Evolutionary conservation across 2,329 filamentous ascomycete genomes (phyloP).

Genomic region (Ilyonectria destructans): DNA sequence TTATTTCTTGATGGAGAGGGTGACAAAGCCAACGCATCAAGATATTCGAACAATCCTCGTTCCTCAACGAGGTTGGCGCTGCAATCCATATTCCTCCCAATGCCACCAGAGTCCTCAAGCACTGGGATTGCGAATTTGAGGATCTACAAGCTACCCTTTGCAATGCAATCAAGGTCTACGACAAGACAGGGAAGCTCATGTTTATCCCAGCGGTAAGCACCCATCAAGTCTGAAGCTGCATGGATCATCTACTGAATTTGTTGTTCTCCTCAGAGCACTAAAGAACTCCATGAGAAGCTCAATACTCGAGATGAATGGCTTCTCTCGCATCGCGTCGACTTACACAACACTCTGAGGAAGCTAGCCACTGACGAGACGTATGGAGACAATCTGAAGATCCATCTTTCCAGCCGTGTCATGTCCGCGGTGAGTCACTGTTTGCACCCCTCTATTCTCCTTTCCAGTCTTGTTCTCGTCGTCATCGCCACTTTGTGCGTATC

Average conservation of each 20-base stretch:
- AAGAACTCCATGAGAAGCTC: constrained; percentile 3
- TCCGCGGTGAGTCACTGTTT: not conserved
- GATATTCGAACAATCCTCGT: constrained; percentile 18
- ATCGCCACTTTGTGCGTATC: not conserved
- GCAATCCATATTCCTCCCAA: constrained; percentile 17
- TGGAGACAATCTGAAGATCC: not conserved
- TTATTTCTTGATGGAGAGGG: no score
- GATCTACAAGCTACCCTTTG: constrained; percentile 2
- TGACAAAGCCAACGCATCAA: not conserved
- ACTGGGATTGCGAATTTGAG: constrained; percentile 2
- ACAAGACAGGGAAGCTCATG: not conserved
- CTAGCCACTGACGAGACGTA: not conserved
- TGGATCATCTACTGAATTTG: no score
- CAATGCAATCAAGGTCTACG: constrained; percentile 12
- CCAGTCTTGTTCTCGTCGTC: no score
- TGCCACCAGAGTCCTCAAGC: constrained; percentile 9
- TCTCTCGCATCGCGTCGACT: constrained; percentile 6
- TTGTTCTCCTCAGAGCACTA: no score
- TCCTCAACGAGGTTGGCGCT: constrained; percentile 13
- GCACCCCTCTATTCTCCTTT: no score
- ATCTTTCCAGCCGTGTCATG: constrained; percentile 8
- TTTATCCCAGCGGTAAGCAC: constrained; percentile 1
- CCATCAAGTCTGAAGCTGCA: no score
- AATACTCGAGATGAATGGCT: constrained; percentile 11
- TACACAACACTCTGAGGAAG: constrained; percentile 8